phyloP scores from a whole-genome alignment of 2,329 filamentous ascomycete genomes.

The Ascochyta koolunga region DNA sequence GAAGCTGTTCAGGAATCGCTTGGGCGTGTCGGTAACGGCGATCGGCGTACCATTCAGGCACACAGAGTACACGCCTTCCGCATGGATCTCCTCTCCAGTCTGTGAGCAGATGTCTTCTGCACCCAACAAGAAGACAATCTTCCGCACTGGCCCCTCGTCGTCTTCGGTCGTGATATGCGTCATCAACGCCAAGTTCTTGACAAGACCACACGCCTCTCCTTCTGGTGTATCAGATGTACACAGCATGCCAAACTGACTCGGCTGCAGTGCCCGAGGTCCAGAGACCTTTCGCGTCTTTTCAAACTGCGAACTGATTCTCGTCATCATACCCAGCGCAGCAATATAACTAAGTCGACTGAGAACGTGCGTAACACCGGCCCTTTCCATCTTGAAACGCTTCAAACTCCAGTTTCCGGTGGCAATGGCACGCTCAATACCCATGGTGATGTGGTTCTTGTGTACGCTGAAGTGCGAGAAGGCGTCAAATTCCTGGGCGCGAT shows the following conservation, averaged over 20 bases:
- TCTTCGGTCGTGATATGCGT: constrained; percentile 98
- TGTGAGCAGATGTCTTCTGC: constrained; percentile 81
- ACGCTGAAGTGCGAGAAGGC: constrained; percentile 83
- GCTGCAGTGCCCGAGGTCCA: constrained; percentile 92
- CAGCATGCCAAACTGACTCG: constrained; percentile 97
- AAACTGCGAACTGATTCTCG: constrained; percentile 95
- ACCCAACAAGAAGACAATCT: constrained; percentile 85
- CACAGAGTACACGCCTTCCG: constrained; percentile 82
- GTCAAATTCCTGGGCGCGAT: constrained; percentile 86
- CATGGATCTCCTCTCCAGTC: constrained; percentile 85
- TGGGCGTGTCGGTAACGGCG: constrained; percentile 83
- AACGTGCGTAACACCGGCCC: constrained; percentile 95
- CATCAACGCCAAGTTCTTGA: constrained; percentile 98
- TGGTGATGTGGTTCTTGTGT: constrained; percentile 84
- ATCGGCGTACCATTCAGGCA: constrained; percentile 96
- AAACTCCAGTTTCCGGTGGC: constrained; percentile 98
- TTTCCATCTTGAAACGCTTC: constrained; percentile 98
- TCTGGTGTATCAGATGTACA: constrained; percentile 97
- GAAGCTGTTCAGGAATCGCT: constrained; percentile 84
- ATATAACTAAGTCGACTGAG: constrained; percentile 96
- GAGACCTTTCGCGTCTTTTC: constrained; percentile 98
- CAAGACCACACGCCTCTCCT: constrained; percentile 95
- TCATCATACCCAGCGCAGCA: constrained; percentile 98
- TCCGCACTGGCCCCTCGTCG: constrained; percentile 86
- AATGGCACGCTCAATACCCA: constrained; percentile 93